Evolutionary conservation across 2,329 filamentous ascomycete species (phyloP).

Genomic region (Penicillium sp.): DNA sequence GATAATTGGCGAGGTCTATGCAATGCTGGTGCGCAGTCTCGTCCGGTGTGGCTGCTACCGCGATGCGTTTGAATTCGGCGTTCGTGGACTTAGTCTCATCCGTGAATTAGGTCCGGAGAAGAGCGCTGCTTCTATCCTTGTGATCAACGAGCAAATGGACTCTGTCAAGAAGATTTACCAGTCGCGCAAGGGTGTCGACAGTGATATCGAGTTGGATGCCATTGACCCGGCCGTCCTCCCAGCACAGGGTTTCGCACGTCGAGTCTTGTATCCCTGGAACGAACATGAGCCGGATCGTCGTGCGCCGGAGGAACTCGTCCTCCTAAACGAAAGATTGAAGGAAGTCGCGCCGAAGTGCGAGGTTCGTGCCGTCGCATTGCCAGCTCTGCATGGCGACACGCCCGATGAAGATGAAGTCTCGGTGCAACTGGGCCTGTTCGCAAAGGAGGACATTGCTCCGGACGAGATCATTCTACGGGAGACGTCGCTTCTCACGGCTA

Average conservation of each 20-base stretch:
- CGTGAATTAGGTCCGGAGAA: conserved; percentile 12
- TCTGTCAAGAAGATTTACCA: conserved; percentile 34
- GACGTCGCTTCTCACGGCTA: conserved; percentile 83
- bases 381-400: conserved; percentile 61
- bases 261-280: conserved; percentile 68
- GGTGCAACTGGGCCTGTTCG: conserved; percentile 86
- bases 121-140: conserved; percentile 10
- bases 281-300: conserved; percentile 62
- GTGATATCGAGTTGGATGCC: conserved; percentile 19
- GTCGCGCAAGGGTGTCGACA: conserved; percentile 13
- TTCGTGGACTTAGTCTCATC: conserved; percentile 36
- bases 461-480: conserved; percentile 79
- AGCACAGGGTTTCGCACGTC: conserved; percentile 47
- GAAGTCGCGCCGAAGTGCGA: conserved; percentile 78
- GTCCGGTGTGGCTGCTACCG: conserved; percentile 45
- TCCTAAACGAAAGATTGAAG: conserved; percentile 72
- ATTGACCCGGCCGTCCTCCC: conserved; percentile 39
- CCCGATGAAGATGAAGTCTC: conserved; percentile 45
- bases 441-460: conserved; percentile 75
- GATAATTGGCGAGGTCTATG: conserved; percentile 42
- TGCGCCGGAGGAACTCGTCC: conserved; percentile 58
- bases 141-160: conserved; percentile 35
- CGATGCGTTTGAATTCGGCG: conserved; percentile 47
- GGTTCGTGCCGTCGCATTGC: conserved; percentile 74
- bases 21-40: conserved; percentile 43